Conservation (phyloP, 2,329 filamentous ascomycete species). For the Neofusicoccum laricinum region DNA sequence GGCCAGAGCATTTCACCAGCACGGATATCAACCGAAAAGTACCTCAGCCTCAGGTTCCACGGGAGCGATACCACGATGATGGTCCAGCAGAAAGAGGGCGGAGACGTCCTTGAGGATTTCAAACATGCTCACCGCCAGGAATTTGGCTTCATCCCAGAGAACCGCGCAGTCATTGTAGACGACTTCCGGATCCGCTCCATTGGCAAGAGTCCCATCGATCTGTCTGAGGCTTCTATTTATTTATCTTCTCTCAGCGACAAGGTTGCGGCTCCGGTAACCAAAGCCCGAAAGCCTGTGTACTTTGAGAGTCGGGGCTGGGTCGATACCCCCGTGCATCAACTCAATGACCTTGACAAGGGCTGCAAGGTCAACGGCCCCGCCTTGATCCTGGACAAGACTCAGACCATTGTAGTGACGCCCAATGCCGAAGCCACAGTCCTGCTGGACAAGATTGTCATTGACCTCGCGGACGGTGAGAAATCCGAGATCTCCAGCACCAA, state of each 20-base stretch:
- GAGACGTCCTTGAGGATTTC: too few species aligned
- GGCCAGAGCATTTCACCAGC: too few species aligned
- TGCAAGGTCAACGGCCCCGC: constrained; percentile 22
- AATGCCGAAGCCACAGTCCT: constrained; percentile 22
- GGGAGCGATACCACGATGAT: too few species aligned
- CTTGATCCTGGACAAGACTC: constrained; percentile 40
- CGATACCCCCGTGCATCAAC: constrained; percentile 24
- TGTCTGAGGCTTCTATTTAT: too few species aligned
- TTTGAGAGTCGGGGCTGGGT: constrained; percentile 24
- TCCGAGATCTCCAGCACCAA: constrained; percentile 11
- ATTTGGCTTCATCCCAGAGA: too few species aligned
- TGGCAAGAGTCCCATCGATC: too few species aligned
- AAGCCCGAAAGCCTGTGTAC: constrained; percentile 19
- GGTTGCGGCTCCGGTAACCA: neutral
- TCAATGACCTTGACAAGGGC: constrained; percentile 23
- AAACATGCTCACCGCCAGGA: too few species aligned
- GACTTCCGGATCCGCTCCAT: too few species aligned
- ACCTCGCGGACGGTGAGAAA: constrained; percentile 31
- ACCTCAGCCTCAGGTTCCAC: too few species aligned
- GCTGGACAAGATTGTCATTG: constrained; percentile 36
- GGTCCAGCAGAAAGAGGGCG: too few species aligned
- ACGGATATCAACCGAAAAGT: too few species aligned
- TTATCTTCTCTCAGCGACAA: constrained; percentile 25
- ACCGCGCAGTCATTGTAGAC: too few species aligned
- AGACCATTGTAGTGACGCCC: constrained; percentile 45